phyloP scores from a whole-genome alignment of 228 moss, liverwort and hornwort species.

The Sphagnum magellanicum region DNA sequence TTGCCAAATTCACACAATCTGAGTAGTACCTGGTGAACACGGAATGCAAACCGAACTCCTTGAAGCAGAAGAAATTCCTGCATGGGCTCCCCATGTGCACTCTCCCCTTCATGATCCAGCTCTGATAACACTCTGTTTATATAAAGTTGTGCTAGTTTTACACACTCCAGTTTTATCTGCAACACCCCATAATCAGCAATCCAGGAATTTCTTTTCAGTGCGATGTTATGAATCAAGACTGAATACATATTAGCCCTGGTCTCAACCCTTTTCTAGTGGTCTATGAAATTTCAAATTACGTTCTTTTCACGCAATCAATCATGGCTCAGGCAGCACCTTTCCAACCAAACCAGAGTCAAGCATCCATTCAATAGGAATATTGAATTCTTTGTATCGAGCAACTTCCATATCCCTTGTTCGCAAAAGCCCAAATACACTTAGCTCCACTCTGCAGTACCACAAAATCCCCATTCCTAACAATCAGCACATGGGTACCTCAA shows the following conservation, averaged over 20 bases:
- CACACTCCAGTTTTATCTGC: conserved; percentile 41
- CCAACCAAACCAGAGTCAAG: conserved; percentile 34
- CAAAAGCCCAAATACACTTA: conserved; percentile 38
- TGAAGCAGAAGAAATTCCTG: conserved; percentile 47
- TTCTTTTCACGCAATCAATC: no score
- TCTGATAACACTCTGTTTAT: conserved; percentile 45
- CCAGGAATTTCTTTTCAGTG: no score
- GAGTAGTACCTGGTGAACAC: neutral
- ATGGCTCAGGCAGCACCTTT: conserved; percentile 16
- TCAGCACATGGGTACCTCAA: neutral
- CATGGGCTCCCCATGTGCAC: conserved; percentile 32
- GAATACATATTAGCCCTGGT: neutral
- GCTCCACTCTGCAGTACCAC: conserved; percentile 30
- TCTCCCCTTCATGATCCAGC: conserved; percentile 24
- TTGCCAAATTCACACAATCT: no score
- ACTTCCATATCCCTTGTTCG: conserved; percentile 48
- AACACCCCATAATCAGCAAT: neutral
- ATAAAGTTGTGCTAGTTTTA: conserved; percentile 41
- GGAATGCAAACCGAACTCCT: conserved; percentile 16
- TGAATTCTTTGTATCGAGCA: conserved; percentile 40
- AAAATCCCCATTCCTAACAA: neutral
- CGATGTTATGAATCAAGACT: no score
- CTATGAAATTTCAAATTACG: no score
- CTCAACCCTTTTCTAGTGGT: neutral
- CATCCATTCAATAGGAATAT: conserved; percentile 37